Evolutionary conservation across 257 asterid genomes (phyloP).

Genomic region (Ilex aquifolium): DNA sequence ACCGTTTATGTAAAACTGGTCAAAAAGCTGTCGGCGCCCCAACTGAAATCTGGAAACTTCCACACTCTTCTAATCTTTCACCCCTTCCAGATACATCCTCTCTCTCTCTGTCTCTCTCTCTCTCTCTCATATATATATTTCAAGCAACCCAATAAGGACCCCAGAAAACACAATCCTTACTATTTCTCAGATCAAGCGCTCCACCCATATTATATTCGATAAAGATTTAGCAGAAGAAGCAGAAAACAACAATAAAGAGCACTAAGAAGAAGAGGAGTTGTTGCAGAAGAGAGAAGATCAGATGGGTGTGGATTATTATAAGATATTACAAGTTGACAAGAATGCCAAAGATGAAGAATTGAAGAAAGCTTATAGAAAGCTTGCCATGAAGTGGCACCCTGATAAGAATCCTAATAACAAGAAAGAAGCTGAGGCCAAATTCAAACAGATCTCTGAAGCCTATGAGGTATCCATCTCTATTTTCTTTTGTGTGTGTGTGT

Average conservation of each 20-base stretch:
- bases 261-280: neutral
- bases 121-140: neutral
- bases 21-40: neutral
- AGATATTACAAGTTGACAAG: slow-evolving; percentile 57
- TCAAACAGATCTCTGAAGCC: slow-evolving; percentile 84
- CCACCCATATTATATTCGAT: too few relatives aligned
- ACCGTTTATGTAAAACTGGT: too few relatives aligned
- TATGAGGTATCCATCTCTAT: slow-evolving; percentile 44
- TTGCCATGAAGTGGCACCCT: slow-evolving; percentile 32
- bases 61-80: slow-evolving; percentile 24
- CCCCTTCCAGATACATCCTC: slow-evolving; percentile 38
- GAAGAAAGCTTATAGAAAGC: slow-evolving; percentile 77
- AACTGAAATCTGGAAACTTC: slow-evolving; percentile 47
- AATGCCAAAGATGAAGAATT: slow-evolving; percentile 69
- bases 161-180: neutral
- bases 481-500: neutral
- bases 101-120: slow-evolving; percentile 6
- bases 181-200: too few relatives aligned
- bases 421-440: slow-evolving; percentile 78
- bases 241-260: slow-evolving; percentile 1
- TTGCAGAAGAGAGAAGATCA: neutral
- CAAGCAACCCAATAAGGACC: neutral
- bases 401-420: too few relatives aligned
- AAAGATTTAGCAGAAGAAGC: neutral
- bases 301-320: slow-evolving; percentile 84